Base-by-base conservation (phyloP, 108 stramenopile species). In the Cyclotella cryptica region DNA sequence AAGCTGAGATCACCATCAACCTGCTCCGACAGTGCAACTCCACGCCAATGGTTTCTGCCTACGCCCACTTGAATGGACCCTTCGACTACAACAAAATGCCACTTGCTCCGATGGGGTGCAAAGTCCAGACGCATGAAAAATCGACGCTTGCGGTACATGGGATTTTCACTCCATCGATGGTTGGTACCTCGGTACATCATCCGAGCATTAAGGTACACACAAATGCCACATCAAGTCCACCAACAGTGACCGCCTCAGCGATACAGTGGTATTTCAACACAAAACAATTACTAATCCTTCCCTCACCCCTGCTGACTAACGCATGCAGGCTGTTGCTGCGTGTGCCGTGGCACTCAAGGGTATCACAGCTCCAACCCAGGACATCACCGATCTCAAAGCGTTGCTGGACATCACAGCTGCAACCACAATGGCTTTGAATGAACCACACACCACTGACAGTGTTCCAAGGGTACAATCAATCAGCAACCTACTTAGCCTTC, bases 221-320 rank as follows among this genome's bases (percentile, higher is more conserved):
- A 49, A 49, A n/a, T 49, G 47, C n/a, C 47, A 49, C n/a, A n/a
- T 49, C 47, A 49, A 49, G 47, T 17, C 47, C 47, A 49, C 47
- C 47, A 49, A 49, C 15, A 49, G 47, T 9, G 9, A 49, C 15
- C 47, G 47, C 3, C 47, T 49, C 47, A n/a, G 18, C 47, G 47
- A 49, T 9, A 49, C 47, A 49, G 47, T 49, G 47, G 18, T 3
- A 17, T 49, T 49, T n/a, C 47, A n/a, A 17, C 47, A 49, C 47
- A 49, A 49, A n/a, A 49, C 15, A 17, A 49, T 49, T n/a, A 49
- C 47, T n/a, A 49, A 49, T 9, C 47, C 47, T n/a, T 1, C 47
- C 47, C 47, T 49, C 47, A n/a, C 47, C n/a, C 47, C 47, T 9
- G 47, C 47, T 3, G 47, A 49, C 47, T 7, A 49, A 49, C 47